These are phyloP conservation scores for Didymella lethalis DNA, from an alignment of 2,329 filamentous ascomycete genomes.

Conservation along the genomic window DNA sequence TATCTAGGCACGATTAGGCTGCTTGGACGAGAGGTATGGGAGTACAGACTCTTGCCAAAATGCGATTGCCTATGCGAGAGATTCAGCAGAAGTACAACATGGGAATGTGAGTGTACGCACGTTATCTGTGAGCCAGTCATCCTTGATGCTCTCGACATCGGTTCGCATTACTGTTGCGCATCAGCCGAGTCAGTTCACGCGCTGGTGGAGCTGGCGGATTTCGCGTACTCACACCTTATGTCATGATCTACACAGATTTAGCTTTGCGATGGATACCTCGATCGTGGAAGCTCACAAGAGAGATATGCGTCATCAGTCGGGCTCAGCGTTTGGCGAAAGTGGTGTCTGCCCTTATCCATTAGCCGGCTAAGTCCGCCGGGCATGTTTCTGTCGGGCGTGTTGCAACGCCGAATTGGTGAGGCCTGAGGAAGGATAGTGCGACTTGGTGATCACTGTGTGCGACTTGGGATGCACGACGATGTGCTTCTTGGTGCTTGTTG, in stretches of 20 bases:
- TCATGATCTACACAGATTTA: constrained; percentile 64
- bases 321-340: constrained; percentile 41
- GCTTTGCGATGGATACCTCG: constrained; percentile 14
- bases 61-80: constrained; percentile 75
- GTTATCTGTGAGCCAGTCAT: constrained; percentile 98
- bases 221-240: constrained; percentile 64
- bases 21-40: neutral
- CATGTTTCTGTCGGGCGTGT: constrained; percentile 24
- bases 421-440: constrained; percentile 13
- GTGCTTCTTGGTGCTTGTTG: constrained; percentile 2
- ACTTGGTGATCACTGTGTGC: constrained; percentile 1
- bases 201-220: constrained; percentile 15
- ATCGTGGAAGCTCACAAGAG: constrained; percentile 65
- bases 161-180: constrained; percentile 76
- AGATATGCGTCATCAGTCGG: constrained; percentile 72
- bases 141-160: constrained; percentile 85
- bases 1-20: constrained; percentile 60
- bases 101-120: constrained; percentile 55
- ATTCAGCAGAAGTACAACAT: constrained; percentile 13
- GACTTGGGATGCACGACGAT: constrained; percentile 2
- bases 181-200: constrained; percentile 21
- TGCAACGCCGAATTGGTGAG: constrained; percentile 6
- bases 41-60: constrained; percentile 90
- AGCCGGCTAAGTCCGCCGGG: constrained; percentile 34
- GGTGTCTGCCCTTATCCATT: constrained; percentile 37